Conservation (phyloP, 1,284 basidiomycete genomes). For the Melampsora larici-populina region DNA sequence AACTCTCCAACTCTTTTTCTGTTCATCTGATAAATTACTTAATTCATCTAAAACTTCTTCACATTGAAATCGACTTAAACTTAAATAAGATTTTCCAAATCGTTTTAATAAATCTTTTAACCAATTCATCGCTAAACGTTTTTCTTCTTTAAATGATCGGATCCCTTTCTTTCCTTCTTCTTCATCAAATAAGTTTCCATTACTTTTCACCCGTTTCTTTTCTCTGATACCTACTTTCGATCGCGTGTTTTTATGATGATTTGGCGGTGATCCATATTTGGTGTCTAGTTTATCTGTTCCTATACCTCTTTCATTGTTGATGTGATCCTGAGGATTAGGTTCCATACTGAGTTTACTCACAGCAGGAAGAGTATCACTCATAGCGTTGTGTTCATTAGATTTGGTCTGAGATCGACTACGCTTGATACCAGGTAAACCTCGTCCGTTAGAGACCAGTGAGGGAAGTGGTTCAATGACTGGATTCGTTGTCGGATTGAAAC, state of each 20-base stretch:
- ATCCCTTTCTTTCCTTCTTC: constrained; percentile 1
- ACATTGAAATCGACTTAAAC: constrained; percentile 72
- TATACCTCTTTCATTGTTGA: neutral
- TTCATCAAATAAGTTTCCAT: constrained; percentile 12
- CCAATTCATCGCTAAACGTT: constrained; percentile 72
- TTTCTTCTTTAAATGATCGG: constrained; percentile 54
- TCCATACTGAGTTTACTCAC: neutral
- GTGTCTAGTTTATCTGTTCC: neutral
- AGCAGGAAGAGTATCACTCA: neutral
- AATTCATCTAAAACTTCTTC: constrained; percentile 69
- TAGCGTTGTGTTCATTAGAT: constrained; percentile 16
- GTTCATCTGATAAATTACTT: constrained; percentile 68
- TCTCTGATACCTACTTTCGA: constrained; percentile 2
- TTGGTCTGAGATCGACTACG: constrained; percentile 34
- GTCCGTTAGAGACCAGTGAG: neutral
- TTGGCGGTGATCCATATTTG: neutral
- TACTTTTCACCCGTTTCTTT: constrained; percentile 38
- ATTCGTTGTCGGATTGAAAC: neutral
- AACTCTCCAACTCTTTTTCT: constrained; percentile 67
- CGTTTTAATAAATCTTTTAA: constrained; percentile 73
- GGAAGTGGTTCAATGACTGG: neutral
- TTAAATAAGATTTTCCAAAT: constrained; percentile 72
- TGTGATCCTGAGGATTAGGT: neutral
- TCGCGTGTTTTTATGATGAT: neutral
- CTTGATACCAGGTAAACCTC: constrained; percentile 21